Evolutionary conservation across 2,329 filamentous ascomycete species (phyloP), one percentile per base, ranked within the genome.

Genomic region (Fusarium tanahbumbuense): DNA sequence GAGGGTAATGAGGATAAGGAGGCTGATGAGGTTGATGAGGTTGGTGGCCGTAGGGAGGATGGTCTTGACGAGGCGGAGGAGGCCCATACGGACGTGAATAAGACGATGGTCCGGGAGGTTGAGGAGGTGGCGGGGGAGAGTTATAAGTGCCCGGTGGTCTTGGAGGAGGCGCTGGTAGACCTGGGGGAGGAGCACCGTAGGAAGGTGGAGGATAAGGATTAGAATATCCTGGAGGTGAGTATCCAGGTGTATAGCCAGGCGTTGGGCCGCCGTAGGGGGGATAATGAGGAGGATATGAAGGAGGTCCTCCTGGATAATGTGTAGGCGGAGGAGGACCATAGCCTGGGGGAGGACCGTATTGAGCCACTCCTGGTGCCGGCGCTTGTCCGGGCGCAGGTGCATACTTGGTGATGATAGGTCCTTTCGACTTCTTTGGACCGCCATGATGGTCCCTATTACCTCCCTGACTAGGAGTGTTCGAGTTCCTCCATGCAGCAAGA

Each of bases 331-430:
- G 72, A 8, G 68, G 72, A 8, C 73, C 73, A 54, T 76, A 73
- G 27, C 65, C 64, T 34, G 72, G 62, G 16, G 75, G 73, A 48
- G 75, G 75, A 18, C 68, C 71, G 52, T 77, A 77, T 52, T 60
- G 67, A 48, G 55, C 54, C 49, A 57, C 59, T 18, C 52, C 44
- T 25, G 70, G 50, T n/a, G 45, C 62, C 22, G 68, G 53, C 44
- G 62, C 52, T 32, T 72, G 72, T 23, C 71, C 65, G 49, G 76
- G 73, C 12, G 73, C 67, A 47, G 77, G 79, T 11, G 74, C 68
- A 56, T 80, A 80, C 70, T 80, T 80, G 47, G 78, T 80, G 66
- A 76, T 80, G 56, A 77, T 78, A 41, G 77, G 76, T 5, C 75
- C 79, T 56, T 76, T 81, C 32, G 70, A 72, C 55, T 76, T 79